Percentiles rank a stretch among this genome's conserved stretches.
Evolutionary conservation across 2,329 filamentous ascomycete species (phyloP).

Genomic region (Thermoascus crustaceus): DNA sequence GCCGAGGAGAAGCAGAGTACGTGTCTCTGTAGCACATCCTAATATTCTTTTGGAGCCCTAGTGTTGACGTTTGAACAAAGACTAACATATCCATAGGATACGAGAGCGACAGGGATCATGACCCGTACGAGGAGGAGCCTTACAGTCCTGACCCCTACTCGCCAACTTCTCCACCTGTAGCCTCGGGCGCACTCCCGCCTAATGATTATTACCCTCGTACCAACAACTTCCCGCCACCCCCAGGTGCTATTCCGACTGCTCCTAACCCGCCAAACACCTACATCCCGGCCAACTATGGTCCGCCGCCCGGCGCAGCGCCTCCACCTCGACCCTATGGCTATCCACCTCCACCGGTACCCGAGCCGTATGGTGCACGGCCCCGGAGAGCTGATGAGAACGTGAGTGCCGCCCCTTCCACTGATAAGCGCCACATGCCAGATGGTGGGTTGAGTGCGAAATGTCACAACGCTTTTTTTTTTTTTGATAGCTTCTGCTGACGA

Average conservation of each 20-base stretch:
- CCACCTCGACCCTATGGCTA: constrained; percentile 32
- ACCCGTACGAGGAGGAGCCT: constrained; percentile 35
- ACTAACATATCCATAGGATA: constrained; percentile 15
- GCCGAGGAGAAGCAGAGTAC: constrained; percentile 43
- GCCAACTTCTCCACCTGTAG: constrained; percentile 25
- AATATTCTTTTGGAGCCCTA: constrained; percentile 1
- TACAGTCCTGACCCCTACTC: constrained; percentile 33
- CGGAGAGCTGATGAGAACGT: constrained; percentile 43
- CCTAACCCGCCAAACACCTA: constrained; percentile 20
- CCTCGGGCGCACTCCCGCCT: constrained; percentile 21
- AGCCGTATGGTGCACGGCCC: constrained; percentile 32
- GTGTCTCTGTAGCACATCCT: constrained; percentile 4
- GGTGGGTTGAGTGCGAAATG: constrained; percentile 32
- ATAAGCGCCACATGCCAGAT: constrained; percentile 30
- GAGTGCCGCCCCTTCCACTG: constrained; percentile 36
- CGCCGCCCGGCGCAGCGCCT: constrained; percentile 31
- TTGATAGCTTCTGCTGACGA: neutral
- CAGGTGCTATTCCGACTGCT: constrained; percentile 21
- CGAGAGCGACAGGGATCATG: constrained; percentile 23
- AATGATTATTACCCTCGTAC: constrained; percentile 34
- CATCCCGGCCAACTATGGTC: constrained; percentile 35
- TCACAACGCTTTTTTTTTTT: constrained; percentile 4
- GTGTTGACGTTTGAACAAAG: constrained; percentile 4
- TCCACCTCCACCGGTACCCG: constrained; percentile 26
- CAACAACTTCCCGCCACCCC: constrained; percentile 38